A percentile compares a stretch with the other conserved stretches of the same genome.
These are phyloP conservation scores for Escovopsis weberi DNA, from an alignment of 2,329 filamentous ascomycete species.

Conservation along the genomic window DNA sequence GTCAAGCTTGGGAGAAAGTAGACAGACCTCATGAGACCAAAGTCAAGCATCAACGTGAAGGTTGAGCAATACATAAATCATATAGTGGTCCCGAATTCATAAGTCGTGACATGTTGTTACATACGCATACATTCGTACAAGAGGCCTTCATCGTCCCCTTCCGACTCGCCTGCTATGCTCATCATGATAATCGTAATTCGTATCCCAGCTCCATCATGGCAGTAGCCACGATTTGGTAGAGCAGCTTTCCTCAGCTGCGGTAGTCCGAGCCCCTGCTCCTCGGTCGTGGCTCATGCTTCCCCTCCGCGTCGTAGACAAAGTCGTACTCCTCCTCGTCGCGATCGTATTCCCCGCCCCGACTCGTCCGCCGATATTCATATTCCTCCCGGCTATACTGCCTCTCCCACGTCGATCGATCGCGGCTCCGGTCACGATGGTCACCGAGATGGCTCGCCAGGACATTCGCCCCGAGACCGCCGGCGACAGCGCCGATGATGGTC, in stretches of 20 bases:
- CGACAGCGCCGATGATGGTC: conserved; percentile 38
- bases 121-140: no score
- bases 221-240: background rate
- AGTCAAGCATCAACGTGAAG: no score
- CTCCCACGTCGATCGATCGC: conserved; percentile 20
- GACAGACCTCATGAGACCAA: no score
- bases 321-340: conserved; percentile 4
- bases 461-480: conserved; percentile 40
- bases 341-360: background rate
- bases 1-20: no score
- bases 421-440: conserved; percentile 19
- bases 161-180: background rate
- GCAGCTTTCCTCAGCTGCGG: background rate
- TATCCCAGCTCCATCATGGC: background rate
- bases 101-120: no score
- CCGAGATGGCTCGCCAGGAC: conserved; percentile 31
- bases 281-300: background rate
- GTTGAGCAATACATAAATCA: no score
- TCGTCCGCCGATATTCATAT: conserved; percentile 6
- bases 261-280: background rate
- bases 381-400: conserved; percentile 15
- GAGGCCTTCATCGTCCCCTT: no score
- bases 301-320: background rate
- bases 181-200: background rate
- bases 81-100: no score